phyloP scores from a whole-genome alignment of 148 eudicot species.

The Cornus controversa region DNA sequence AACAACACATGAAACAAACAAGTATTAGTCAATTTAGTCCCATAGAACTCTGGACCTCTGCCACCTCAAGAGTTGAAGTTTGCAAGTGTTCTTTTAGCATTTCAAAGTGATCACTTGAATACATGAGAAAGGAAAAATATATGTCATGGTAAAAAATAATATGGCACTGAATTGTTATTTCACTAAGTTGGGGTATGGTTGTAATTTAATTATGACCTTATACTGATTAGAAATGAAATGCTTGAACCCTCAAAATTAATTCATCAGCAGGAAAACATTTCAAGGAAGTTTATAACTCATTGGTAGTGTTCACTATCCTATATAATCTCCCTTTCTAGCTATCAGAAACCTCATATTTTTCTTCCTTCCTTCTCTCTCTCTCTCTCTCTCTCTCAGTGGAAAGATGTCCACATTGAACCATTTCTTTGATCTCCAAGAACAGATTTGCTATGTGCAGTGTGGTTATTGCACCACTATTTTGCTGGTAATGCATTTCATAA shows the following conservation, averaged over 20 bases:
- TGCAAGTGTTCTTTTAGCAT: not conserved
- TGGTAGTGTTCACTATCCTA: not conserved
- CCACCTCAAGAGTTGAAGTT: constrained; percentile 3
- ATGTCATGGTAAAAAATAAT: not conserved
- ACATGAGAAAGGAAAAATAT: not conserved
- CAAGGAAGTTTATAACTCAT: not conserved
- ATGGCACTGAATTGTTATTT: not conserved
- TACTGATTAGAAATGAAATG: not conserved
- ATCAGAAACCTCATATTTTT: not conserved
- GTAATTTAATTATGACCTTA: not conserved
- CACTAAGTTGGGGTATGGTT: too few relatives aligned
- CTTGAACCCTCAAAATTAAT: constrained; percentile 1
- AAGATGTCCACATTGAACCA: constrained; percentile 34
- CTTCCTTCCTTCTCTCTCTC: not conserved
- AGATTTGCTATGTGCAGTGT: constrained; percentile 89
- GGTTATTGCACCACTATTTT: constrained; percentile 76
- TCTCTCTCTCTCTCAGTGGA: constrained; percentile 12
- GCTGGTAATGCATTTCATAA: constrained; percentile 49
- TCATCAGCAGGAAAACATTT: not conserved
- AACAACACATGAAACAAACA: constrained; percentile 23
- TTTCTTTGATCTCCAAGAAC: constrained; percentile 56
- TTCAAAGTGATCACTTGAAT: constrained; percentile 9
- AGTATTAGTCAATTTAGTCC: constrained; percentile 6
- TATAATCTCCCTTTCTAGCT: not conserved
- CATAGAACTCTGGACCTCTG: constrained; percentile 13